A percentile compares a stretch with the other conserved stretches of the same genome.
phyloP scores from a whole-genome alignment of 1,284 basidiomycete genomes.

The Sanghuangporus baumii region DNA sequence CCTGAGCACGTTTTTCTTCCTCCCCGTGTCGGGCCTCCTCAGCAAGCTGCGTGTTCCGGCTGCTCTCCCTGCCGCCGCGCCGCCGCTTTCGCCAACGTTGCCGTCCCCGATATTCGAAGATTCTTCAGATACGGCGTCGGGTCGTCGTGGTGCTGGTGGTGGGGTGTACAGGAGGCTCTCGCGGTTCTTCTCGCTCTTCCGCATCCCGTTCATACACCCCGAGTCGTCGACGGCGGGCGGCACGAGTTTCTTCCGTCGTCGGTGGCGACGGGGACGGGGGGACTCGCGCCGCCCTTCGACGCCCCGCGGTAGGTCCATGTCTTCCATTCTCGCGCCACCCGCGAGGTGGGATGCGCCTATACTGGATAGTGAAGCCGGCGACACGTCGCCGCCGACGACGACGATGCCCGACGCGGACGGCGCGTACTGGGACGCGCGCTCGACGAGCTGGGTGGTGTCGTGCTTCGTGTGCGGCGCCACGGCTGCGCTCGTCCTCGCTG shows the following conservation, averaged over 20 bases:
- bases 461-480: conserved; percentile 15
- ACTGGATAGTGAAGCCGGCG: not conserved
- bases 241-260: not conserved
- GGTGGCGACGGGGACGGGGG: not conserved
- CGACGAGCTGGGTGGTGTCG: conserved; percentile 15
- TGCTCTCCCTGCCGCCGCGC: not conserved
- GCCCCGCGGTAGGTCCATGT: not conserved
- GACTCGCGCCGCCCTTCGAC: not conserved
- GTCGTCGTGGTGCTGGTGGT: too few species aligned
- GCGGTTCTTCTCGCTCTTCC: conserved; percentile 1
- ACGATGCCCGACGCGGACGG: not conserved
- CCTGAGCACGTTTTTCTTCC: not conserved
- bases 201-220: not conserved
- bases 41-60: not conserved
- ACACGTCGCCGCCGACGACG: not conserved
- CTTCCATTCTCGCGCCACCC: not conserved
- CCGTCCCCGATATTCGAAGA: conserved; percentile 15
- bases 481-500: conserved; percentile 7
- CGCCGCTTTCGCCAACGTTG: not conserved
- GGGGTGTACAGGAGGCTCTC: not conserved
- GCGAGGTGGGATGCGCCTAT: conserved; percentile 4
- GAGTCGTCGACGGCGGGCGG: not conserved
- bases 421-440: not conserved
- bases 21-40: not conserved
- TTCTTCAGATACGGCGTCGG: not conserved